Evolutionary conservation across 1,284 basidiomycete genomes (phyloP).

Genomic region (Clitocybe nebularis): DNA sequence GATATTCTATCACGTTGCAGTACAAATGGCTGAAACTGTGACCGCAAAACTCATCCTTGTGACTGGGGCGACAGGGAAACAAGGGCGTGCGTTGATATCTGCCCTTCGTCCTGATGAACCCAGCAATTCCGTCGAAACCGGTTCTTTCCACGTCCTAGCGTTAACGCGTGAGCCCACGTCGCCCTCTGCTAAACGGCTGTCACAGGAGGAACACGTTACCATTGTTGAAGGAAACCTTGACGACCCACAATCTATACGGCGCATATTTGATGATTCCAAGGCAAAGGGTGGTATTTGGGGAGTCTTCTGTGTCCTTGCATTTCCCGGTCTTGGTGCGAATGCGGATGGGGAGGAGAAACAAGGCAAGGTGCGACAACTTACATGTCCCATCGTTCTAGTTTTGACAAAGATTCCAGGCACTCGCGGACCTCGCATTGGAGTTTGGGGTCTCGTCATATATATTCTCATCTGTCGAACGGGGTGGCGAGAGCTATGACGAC

Average conservation of each 20-base stretch:
- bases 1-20: too few species aligned
- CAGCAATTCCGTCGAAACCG: slow-evolving; percentile 10
- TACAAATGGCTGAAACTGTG: too few species aligned
- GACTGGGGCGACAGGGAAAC: slow-evolving; percentile 41
- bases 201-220: slow-evolving; percentile 22
- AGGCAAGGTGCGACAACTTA: slow-evolving; percentile 29
- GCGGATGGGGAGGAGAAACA: slow-evolving; percentile 36
- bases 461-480: slow-evolving; percentile 35
- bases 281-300: slow-evolving; percentile 32
- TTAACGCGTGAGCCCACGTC: slow-evolving; percentile 35
- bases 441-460: slow-evolving; percentile 30
- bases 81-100: slow-evolving; percentile 33
- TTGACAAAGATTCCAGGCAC: too few species aligned
- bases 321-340: slow-evolving; percentile 36
- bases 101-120: slow-evolving; percentile 24
- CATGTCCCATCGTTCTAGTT: background rate
- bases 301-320: slow-evolving; percentile 36
- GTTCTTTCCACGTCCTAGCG: slow-evolving; percentile 31
- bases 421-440: slow-evolving; percentile 33
- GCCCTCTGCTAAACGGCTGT: slow-evolving; percentile 24
- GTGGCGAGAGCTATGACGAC: slow-evolving; percentile 31
- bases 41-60: slow-evolving; percentile 28
- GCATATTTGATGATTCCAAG: slow-evolving; percentile 35
- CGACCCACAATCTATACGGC: slow-evolving; percentile 23
- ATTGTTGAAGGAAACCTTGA: slow-evolving; percentile 36